phyloP scores from a whole-genome alignment of 768 basidiomycete species.

The Lentinus brumalis region DNA sequence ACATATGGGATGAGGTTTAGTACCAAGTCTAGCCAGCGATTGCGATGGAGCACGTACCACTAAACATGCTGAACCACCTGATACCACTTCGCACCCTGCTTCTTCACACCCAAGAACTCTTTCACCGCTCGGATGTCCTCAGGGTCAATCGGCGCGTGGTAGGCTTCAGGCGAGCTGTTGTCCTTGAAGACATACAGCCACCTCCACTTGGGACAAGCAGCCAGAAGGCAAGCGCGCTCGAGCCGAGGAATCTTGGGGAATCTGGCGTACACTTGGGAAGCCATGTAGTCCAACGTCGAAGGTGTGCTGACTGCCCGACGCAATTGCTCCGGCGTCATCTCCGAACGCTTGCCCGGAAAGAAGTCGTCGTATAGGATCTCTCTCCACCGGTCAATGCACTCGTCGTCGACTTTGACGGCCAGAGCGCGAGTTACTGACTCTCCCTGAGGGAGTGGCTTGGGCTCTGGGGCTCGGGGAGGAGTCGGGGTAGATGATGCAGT shows the following conservation, averaged over 20 bases:
- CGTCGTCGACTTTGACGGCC: not conserved
- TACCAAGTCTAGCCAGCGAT: too few species aligned
- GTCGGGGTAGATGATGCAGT: not conserved
- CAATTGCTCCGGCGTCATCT: not conserved
- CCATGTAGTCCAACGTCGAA: not conserved
- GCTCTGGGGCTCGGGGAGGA: not conserved
- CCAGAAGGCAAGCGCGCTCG: not conserved
- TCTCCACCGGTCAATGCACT: not conserved
- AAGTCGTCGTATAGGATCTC: not conserved
- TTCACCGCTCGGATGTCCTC: not conserved
- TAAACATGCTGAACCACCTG: not conserved
- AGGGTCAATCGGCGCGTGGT: not conserved
- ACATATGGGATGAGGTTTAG: too few species aligned
- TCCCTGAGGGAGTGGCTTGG: not conserved
- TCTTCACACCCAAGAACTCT: not conserved
- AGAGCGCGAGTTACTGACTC: not conserved
- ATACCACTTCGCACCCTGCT: not conserved
- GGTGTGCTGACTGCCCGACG: not conserved
- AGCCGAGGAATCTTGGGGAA: not conserved
- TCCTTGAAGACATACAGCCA: not conserved
- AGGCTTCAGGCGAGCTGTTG: not conserved
- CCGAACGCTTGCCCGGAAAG: not conserved
- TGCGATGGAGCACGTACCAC: too few species aligned
- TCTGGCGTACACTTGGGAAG: not conserved
- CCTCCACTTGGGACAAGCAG: not conserved